Base-by-base conservation (phyloP, 371 early-diverging fungal species). In the Blyttiomyces sp. region DNA sequence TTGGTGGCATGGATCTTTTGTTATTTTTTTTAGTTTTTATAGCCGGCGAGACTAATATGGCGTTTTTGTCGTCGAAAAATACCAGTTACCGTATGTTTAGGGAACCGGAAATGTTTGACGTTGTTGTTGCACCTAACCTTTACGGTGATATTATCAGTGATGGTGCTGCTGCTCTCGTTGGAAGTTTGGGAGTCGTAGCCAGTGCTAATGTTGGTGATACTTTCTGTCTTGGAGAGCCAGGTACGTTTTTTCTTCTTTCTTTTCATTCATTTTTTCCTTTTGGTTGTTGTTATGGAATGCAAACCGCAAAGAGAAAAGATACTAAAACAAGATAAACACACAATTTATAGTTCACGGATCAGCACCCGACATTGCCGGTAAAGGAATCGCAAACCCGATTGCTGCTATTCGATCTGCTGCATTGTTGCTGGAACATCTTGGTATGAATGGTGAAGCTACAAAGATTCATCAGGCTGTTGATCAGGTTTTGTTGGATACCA, bases 71-170 rank as follows among this genome's bases (percentile, higher is more conserved):
- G n/a, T n/a, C n/a, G n/a, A n/a, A n/a, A n/a, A n/a, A 36, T 30
- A 23, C 28, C 59, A 79, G 80, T 5, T 90, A 94, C 70, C 92
- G 95, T 64, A 82, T 96, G 86, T 94, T 94, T 88, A 88, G 93
- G 61, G 94, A 93, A 69, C 95, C 97, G 35, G 85, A 95, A 36
- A 83, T 84, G 1, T 95, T 94, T 74, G 95, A 96, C 74, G 97
- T 96, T 4, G 86, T 86, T 5, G 94, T 95, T 11, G 93, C 94
- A 0, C 95, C 95, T 50, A 96, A 96, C 80, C 75, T 96, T 56
- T 96, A 94, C 66, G 96, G 96, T 49, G 95, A 96, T 71, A 94
- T 96, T 49, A 86, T 94, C 60, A 81, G 90, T 68, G 94, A 96
- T 69, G 95, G 91, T 45, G 96, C 94, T 21, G 96, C 95, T 26